Evolutionary conservation across 345 rosid species (phyloP).

Genomic region (Nasturtium officinale): DNA sequence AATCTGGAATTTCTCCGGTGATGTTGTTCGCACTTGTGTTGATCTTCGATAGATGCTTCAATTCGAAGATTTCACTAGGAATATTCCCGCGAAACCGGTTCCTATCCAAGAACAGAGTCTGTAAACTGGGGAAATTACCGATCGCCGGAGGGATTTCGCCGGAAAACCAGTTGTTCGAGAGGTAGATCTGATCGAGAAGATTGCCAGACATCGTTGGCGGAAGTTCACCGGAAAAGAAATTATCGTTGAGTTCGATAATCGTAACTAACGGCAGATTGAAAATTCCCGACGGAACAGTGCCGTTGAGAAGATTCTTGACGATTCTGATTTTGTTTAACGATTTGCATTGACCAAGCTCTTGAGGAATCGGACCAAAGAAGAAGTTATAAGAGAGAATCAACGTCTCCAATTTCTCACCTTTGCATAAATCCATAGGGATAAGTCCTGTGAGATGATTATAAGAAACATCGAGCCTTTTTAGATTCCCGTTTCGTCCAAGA

Average conservation of each 20-base stretch:
- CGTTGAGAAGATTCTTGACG: constrained; percentile 57
- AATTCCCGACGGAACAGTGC: constrained; percentile 71
- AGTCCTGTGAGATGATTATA: constrained; percentile 70
- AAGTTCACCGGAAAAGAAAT: constrained; percentile 72
- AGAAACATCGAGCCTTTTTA: constrained; percentile 63
- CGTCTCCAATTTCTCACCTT: constrained; percentile 54
- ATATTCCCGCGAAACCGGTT: constrained; percentile 65
- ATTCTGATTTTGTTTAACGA: constrained; percentile 60
- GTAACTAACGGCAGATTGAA: constrained; percentile 55
- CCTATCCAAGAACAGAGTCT: constrained; percentile 50
- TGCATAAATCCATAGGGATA: constrained; percentile 71
- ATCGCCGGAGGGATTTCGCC: constrained; percentile 74
- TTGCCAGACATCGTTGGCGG: constrained; percentile 64
- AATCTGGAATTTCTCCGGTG: constrained; percentile 61
- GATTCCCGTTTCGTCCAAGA: constrained; percentile 72
- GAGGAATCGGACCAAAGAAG: constrained; percentile 75
- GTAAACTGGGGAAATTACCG: constrained; percentile 52
- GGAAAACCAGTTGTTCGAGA: constrained; percentile 62
- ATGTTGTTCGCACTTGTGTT: constrained; percentile 62
- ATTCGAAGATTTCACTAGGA: constrained; percentile 55
- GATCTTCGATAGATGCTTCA: constrained; percentile 51
- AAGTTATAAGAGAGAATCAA: constrained; percentile 69
- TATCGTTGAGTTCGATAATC: constrained; percentile 60
- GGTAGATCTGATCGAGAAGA: constrained; percentile 44
- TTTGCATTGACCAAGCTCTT: constrained; percentile 66